Conservation (phyloP, 352 stramenopile species). For the Phytopythium kandeliae region DNA sequence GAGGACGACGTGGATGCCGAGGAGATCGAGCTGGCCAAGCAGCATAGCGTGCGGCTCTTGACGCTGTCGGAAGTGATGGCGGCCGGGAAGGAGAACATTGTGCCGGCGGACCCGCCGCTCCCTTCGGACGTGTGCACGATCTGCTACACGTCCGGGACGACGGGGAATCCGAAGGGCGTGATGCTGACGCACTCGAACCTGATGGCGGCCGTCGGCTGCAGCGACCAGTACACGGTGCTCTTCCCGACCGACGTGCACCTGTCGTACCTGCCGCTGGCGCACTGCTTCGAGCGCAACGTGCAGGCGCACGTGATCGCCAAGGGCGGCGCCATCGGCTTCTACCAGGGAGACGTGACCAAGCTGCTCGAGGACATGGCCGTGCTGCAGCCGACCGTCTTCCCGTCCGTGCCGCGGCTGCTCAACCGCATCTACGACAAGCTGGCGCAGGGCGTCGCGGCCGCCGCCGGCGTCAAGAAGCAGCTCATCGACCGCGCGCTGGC, state of each 20-base stretch:
- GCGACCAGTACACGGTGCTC: constrained; percentile 18
- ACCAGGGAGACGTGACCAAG: constrained; percentile 78
- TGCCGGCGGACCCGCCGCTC: constrained; percentile 33
- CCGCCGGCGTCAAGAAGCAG: constrained; percentile 78
- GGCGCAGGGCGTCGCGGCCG: constrained; percentile 38
- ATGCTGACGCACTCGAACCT: constrained; percentile 44
- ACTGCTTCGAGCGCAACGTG: constrained; percentile 90
- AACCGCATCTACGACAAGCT: constrained; percentile 96
- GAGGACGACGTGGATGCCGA: constrained; percentile 29
- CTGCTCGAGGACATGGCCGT: constrained; percentile 90
- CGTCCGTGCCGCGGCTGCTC: constrained; percentile 90
- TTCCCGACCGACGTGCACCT: constrained; percentile 52
- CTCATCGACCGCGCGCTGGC: constrained; percentile 83
- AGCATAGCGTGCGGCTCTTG: constrained; percentile 39
- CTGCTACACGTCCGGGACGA: constrained; percentile 59
- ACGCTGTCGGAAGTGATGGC: constrained; percentile 38
- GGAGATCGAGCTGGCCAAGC: constrained; percentile 24
- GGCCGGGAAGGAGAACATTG: constrained; percentile 29
- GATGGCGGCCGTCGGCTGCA: constrained; percentile 23
- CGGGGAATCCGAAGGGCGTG: constrained; percentile 39
- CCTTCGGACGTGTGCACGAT: constrained; percentile 36
- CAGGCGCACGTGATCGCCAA: constrained; percentile 41
- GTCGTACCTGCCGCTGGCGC: constrained; percentile 92
- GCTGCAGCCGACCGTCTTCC: constrained; percentile 89
- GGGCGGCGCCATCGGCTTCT: constrained; percentile 90